These are phyloP conservation scores for Vicia villosa DNA, from an alignment of 306 rosid genomes.

Conservation along the genomic window DNA sequence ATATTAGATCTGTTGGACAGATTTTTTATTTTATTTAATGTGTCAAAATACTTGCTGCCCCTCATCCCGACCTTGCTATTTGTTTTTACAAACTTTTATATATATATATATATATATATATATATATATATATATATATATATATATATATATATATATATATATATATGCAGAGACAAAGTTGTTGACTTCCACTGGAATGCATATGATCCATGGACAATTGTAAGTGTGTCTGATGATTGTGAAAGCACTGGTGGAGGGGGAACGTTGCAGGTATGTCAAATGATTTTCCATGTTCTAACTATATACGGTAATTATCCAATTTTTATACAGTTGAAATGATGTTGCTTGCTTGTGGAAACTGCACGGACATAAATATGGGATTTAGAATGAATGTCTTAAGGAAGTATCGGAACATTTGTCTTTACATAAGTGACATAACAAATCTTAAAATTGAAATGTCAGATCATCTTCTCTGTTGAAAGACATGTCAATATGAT, in stretches of 20 bases:
- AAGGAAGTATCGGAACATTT: neutral
- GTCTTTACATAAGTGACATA: neutral
- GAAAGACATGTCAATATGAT: too few relatives aligned
- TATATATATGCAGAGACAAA: slow-evolving; percentile 53
- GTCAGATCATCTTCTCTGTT: too few relatives aligned
- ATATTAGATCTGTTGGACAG: slow-evolving; percentile 4
- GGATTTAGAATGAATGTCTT: slow-evolving; percentile 17
- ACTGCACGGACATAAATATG: neutral
- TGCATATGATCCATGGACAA: slow-evolving; percentile 86
- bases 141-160: too few relatives aligned
- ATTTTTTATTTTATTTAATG: neutral
- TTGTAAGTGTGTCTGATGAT: slow-evolving; percentile 98
- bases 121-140: too few relatives aligned
- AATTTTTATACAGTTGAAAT: neutral
- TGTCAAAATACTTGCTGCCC: slow-evolving; percentile 3
- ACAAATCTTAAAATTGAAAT: neutral
- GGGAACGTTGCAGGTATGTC: slow-evolving; percentile 90
- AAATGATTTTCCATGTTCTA: neutral
- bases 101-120: too few relatives aligned
- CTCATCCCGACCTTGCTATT: neutral
- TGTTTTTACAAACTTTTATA: neutral
- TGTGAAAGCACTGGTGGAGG: slow-evolving; percentile 98
- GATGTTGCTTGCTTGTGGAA: neutral
- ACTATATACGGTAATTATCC: neutral
- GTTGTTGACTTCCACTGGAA: slow-evolving; percentile 64